Evolutionary conservation across 495 filamentous ascomycete genomes (phyloP).

Genomic region (Bombardia bombarda): DNA sequence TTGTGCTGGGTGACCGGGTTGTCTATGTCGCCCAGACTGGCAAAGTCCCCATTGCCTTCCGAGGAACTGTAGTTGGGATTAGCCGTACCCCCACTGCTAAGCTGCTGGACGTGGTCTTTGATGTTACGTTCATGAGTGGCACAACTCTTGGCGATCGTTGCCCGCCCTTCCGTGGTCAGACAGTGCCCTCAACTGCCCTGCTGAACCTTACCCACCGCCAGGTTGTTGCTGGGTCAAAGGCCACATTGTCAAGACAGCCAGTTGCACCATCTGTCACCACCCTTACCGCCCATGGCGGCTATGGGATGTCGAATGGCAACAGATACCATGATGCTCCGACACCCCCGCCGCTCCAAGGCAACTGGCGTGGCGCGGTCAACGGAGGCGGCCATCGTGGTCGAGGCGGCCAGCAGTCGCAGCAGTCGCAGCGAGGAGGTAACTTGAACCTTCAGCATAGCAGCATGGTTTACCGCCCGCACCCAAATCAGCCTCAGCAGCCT

Average conservation of each 20-base stretch:
- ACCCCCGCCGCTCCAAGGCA: constrained; percentile 62
- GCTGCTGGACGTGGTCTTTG: constrained; percentile 87
- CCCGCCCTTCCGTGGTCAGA: constrained; percentile 92
- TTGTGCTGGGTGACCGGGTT: constrained; percentile 79
- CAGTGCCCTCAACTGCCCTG: constrained; percentile 71
- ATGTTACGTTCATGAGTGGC: constrained; percentile 91
- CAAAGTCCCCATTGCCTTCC: constrained; percentile 86
- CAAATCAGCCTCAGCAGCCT: constrained; percentile 13
- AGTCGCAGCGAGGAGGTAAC: constrained; percentile 24
- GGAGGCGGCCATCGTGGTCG: constrained; percentile 29
- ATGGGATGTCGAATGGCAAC: constrained; percentile 51
- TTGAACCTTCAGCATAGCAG: constrained; percentile 38
- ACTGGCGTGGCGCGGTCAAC: constrained; percentile 62
- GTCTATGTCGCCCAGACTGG: constrained; percentile 91
- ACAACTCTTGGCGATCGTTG: constrained; percentile 83
- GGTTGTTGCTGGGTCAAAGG: constrained; percentile 65
- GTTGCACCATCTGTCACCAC: constrained; percentile 47
- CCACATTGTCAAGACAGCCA: constrained; percentile 52
- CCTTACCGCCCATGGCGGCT: constrained; percentile 50
- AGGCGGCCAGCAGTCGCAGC: constrained; percentile 18
- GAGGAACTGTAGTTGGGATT: constrained; percentile 87
- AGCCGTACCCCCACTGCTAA: constrained; percentile 73
- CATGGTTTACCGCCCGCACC: constrained; percentile 28
- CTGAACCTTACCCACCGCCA: constrained; percentile 82
- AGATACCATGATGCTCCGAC: constrained; percentile 60